Evolutionary conservation across 768 basidiomycete species (phyloP).

Genomic region (Daedalea quercina): DNA sequence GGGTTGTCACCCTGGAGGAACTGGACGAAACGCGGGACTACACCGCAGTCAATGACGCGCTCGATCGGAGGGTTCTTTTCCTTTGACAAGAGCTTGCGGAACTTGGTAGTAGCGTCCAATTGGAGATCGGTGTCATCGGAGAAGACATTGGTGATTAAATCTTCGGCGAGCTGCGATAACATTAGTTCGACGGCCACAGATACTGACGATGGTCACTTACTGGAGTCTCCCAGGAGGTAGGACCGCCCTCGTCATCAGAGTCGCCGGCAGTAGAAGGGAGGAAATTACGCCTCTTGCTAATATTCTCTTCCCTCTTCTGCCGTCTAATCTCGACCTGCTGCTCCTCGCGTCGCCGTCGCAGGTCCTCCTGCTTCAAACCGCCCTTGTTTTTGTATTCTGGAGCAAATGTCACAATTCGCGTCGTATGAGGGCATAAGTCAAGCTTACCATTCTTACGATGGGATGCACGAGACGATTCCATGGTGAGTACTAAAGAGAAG

Average conservation of each 20-base stretch:
- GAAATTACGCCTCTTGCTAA: conserved; percentile 95
- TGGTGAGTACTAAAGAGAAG: conserved; percentile 12
- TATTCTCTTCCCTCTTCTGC: conserved; percentile 98
- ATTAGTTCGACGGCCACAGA: conserved; percentile 9
- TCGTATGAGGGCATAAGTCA: neutral
- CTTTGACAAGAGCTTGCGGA: conserved; percentile 97
- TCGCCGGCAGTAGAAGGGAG: conserved; percentile 67
- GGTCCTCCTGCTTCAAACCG: conserved; percentile 84
- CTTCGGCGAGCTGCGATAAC: conserved; percentile 62
- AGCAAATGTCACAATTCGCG: conserved; percentile 26
- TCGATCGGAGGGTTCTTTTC: conserved; percentile 99
- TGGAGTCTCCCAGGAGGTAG: conserved; percentile 67
- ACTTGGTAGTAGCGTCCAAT: conserved; percentile 95
- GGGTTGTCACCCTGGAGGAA: conserved; percentile 77
- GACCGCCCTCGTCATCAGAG: conserved; percentile 86
- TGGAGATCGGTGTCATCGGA: conserved; percentile 88
- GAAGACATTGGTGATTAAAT: conserved; percentile 92
- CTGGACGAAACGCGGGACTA: conserved; percentile 95
- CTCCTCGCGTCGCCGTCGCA: conserved; percentile 94
- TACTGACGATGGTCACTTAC: conserved; percentile 36
- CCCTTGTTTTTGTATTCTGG: conserved; percentile 90
- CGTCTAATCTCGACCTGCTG: conserved; percentile 98
- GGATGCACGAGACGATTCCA: conserved; percentile 64
- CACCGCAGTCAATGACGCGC: conserved; percentile 94
- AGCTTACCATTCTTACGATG: conserved; percentile 64